Conservation (phyloP, 2,329 filamentous ascomycete species). For the Pseudogymnoascus sp. region DNA sequence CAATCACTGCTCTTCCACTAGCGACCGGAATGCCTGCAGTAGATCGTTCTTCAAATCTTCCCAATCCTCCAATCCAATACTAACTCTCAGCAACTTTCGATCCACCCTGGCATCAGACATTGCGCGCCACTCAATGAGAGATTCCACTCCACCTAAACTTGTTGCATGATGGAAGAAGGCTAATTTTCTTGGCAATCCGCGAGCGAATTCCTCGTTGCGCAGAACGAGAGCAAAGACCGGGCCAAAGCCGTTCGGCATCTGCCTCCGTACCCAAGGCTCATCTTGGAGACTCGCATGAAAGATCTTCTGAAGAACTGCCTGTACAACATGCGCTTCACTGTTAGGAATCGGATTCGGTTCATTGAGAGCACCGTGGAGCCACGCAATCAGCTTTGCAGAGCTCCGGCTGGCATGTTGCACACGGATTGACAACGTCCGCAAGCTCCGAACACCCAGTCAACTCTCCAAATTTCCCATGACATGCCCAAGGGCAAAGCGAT, state of each 20-base stretch:
- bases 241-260: constrained; percentile 89
- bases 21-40: constrained; percentile 51
- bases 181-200: constrained; percentile 68
- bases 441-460: constrained; percentile 82
- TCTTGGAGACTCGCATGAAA: constrained; percentile 77
- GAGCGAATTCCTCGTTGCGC: constrained; percentile 55
- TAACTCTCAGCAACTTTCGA: constrained; percentile 67
- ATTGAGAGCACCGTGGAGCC: constrained; percentile 46
- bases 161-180: constrained; percentile 89
- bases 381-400: constrained; percentile 63
- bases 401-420: constrained; percentile 71
- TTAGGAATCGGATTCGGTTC: constrained; percentile 24
- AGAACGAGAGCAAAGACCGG: constrained; percentile 77
- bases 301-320: constrained; percentile 53
- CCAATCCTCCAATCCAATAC: constrained; percentile 79
- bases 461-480: constrained; percentile 87
- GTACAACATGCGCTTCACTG: constrained; percentile 39
- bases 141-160: constrained; percentile 88
- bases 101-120: constrained; percentile 78
- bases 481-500: constrained; percentile 73
- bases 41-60: constrained; percentile 78
- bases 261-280: constrained; percentile 66
- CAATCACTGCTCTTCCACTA: constrained; percentile 16
- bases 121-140: constrained; percentile 89
- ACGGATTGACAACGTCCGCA: constrained; percentile 79